Evolutionary conservation across 148 eudicot genomes (phyloP).

Genomic region (Polygonum aviculare): DNA sequence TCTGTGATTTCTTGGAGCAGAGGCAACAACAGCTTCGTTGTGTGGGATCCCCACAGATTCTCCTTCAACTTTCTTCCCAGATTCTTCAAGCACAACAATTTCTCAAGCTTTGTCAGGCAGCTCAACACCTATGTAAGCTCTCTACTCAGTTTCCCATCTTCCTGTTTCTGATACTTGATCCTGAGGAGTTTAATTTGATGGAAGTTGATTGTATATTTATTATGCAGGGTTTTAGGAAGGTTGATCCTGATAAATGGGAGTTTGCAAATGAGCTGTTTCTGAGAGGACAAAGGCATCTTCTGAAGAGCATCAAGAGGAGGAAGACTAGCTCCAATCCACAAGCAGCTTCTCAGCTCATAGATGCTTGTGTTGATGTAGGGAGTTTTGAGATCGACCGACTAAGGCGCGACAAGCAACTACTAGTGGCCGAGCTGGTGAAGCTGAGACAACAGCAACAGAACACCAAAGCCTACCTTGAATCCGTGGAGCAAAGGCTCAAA

Average conservation of each 20-base stretch:
- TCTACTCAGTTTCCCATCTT: background rate
- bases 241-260: constrained; percentile 18
- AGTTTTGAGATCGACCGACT: constrained; percentile 30
- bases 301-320: constrained; percentile 34
- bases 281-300: constrained; percentile 38
- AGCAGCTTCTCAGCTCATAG: background rate
- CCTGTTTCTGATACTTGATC: background rate
- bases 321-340: constrained; percentile 15
- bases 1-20: constrained; percentile 36
- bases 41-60: constrained; percentile 43
- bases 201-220: background rate
- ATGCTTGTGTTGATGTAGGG: constrained; percentile 34
- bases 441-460: constrained; percentile 42
- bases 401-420: constrained; percentile 34
- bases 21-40: constrained; percentile 47
- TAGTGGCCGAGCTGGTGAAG: constrained; percentile 33
- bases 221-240: constrained; percentile 16
- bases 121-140: constrained; percentile 41
- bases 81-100: constrained; percentile 41
- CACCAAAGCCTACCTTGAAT: constrained; percentile 20
- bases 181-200: background rate
- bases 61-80: constrained; percentile 33
- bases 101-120: constrained; percentile 45
- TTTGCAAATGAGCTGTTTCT: constrained; percentile 19
- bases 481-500: constrained; percentile 30